Base-by-base conservation (phyloP, 202 grass and related monocot species). In the Sporobolus alterniflorus region DNA sequence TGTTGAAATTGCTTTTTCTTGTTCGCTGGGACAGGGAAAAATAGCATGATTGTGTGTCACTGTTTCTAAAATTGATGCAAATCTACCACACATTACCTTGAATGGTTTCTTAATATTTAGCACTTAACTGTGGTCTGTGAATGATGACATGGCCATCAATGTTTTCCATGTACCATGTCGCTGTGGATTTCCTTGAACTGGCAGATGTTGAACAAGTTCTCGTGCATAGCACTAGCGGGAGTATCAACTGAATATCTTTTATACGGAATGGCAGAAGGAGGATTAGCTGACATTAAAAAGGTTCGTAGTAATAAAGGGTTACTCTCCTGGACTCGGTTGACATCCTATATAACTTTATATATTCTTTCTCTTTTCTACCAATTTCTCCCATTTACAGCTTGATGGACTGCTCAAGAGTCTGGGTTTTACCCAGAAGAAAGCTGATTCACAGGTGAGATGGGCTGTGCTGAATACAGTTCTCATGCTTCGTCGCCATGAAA, bases 391-490 rank as follows among this genome's bases (percentile, higher is more conserved):
- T 55, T 71, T 33, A 76, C 77, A 98, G 95, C 80, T 93, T 47
- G 92, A 98, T 88, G 86, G 67, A 34, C 89, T 98, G 63, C 84
- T 98, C 26, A 93, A 91, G 79, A 73, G 95, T 54, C 74, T 93
- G 71, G 92, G 86, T 14, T 95, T 98, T 48, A 95, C 95, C 65
- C 84, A 93, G 70, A 98, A 88, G 74, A 98, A 98, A 83, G 90
- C 90, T 14, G 85, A 98, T 78, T 94, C 95, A 54, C 95, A 98
- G 67, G 90, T 98, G 17, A 91, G 95, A 64, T 94, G 95, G 95
- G 86, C 95, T 82, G 92, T 98, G 74, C 84, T 98, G 61, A 98
- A 98, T 73, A 98, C 78, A 11, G 69, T 94, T 76, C 28, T 91
- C n/a, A 54, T 91, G 9, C 71, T 98, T 17, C 95, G 90, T 17